Evolutionary conservation across 1,284 basidiomycete genomes (phyloP), one percentile per base, ranked within the genome.

Genomic region (Bjerkandera adusta): DNA sequence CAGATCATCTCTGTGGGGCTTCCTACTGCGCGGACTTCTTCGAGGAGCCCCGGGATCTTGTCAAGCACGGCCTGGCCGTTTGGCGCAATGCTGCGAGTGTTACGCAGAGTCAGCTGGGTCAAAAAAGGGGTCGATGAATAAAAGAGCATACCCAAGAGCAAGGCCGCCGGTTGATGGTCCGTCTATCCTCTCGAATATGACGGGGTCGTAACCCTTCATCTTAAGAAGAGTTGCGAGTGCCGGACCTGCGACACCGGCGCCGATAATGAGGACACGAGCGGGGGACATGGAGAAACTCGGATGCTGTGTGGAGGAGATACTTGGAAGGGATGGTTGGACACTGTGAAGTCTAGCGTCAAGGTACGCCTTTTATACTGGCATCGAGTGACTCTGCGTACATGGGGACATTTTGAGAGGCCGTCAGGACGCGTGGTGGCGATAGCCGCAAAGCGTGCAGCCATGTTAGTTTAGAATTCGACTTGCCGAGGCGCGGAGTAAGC

Each of bases 181-280:
- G 8, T 60, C 50, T 15, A 60, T 55, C 42, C 70, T 62, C 49
- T 76, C 73, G 53, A 74, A 76, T 5, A 75, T 52, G 43, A 70
- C 57, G 1, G 71, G 69, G 1, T 66, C 57, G 52, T 71, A 75
- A 2, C 73, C 72, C 45, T 67, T 68, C 21, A 55, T 54, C 51
- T 72, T 70, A 34, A 76, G 65, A 37, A 72, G 61, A 25, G 70
- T 63, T 1, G 69, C 73, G n/a, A 75, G 66, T 2, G 72, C 64
- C 12, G 73, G 71, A 12, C 73, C 74, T 5, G 69, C 72, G 30
- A 75, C 68, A 4, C 72, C 73, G 11, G 46, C 46, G 24, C 46
- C 46, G 15, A 48, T 35, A 20, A 48, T 24, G 40, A 29, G 35
- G n/a, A 49, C 37, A 13, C 36, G 35, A 5, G 40, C 21, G 13